These are phyloP conservation scores for Gloeostereum incarnatum DNA, from an alignment of 768 basidiomycete species.

Conservation along the genomic window DNA sequence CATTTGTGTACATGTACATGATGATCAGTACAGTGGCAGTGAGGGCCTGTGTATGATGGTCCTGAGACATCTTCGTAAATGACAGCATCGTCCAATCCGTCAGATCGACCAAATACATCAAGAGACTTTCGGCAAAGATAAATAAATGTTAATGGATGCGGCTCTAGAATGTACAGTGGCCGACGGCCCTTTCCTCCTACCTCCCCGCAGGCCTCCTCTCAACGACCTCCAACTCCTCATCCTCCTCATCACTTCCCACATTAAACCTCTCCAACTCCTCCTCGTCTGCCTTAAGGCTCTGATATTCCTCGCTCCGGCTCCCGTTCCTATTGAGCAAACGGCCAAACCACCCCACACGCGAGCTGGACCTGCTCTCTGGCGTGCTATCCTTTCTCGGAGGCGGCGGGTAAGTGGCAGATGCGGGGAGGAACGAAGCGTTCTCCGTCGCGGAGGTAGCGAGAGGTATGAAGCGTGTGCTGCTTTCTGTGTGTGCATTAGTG, in stretches of 20 bases:
- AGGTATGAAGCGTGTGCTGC: background rate
- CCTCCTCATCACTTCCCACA: background rate
- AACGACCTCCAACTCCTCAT: background rate
- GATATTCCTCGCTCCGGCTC: background rate
- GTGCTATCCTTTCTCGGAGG: background rate
- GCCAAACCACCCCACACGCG: background rate
- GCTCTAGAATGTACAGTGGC: too few relatives aligned
- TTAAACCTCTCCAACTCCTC: background rate
- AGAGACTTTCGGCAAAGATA: too few relatives aligned
- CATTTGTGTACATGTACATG: too few relatives aligned
- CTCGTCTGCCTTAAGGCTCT: background rate
- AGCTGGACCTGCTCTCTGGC: background rate
- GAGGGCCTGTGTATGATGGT: too few relatives aligned
- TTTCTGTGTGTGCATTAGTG: background rate
- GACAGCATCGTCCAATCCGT: too few relatives aligned
- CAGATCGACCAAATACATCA: too few relatives aligned
- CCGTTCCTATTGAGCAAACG: too few relatives aligned
- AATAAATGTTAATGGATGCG: too few relatives aligned
- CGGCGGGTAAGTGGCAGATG: background rate
- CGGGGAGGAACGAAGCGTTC: background rate
- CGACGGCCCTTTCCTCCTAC: too few relatives aligned
- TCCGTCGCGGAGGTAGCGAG: background rate
- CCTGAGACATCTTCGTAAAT: too few relatives aligned
- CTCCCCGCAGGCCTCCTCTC: background rate
- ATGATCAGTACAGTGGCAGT: too few relatives aligned